Base-by-base conservation (phyloP, 768 basidiomycete species). In the Russula olivacea region DNA sequence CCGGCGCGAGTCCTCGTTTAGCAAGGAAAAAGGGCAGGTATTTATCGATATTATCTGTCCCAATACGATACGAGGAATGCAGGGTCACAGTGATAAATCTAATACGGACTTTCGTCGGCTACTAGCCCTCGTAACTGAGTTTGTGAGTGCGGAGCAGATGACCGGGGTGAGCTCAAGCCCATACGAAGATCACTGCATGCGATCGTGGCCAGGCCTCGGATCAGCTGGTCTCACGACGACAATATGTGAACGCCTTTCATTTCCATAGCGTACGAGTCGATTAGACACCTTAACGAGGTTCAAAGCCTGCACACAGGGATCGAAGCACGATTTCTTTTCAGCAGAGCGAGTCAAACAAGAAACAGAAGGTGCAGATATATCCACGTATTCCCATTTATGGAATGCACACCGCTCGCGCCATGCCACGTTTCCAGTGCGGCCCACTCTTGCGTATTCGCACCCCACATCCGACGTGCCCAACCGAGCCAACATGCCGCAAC, bases 361-460 rank as follows among this genome's bases (percentile, higher is more conserved):
- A 23, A 17, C 4, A 12, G 25, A 21, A 36, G 28, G 45, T 8
- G 25, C 43, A 25, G 28, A 32, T 12, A 34, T 51, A 55, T 65
- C 51, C 28, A 59, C 58, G 5, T 63, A 59, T 8, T 66, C 65
- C 61, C 56, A 59, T 25, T 45, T 59, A 19, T 41, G 41, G 19
- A 65, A 64, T 12, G 56, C 56, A 14, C 59, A 70, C 40, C 74
- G 69, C 19, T 78, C 79, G 17, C 68, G 17, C 68, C 73, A 55
- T 79, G 70, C 76, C 74, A 78, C 28, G 63, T 70, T 47, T 62
- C 64, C 17, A 82, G 61, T n/a, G 74, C 72, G 50, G 71, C 74
- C 79, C 80, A 82, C 56, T 77, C 73, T 47, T 72, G 65, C 47
- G 77, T 77, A 14, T 80, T 74, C 58, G 50, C 50, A 1, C 50